A percentile compares a stretch with the other conserved stretches of the same genome.
Evolutionary conservation across 2,329 filamentous ascomycete genomes (phyloP).

Genomic region (Camillea tinctor): DNA sequence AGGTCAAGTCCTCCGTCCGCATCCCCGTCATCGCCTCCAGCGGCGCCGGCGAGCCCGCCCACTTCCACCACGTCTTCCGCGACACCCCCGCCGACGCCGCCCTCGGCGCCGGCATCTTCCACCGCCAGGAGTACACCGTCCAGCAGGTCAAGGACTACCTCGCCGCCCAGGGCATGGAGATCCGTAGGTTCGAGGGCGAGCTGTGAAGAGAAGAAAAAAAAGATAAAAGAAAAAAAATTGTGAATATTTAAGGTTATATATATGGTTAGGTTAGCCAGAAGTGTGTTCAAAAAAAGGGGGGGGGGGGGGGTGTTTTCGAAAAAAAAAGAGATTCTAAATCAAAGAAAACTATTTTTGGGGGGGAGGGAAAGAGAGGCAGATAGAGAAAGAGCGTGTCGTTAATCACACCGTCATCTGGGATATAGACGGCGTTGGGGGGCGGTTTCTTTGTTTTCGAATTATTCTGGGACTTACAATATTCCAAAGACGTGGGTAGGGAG

Average conservation of each 20-base stretch:
- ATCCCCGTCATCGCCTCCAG: slow-evolving; percentile 96
- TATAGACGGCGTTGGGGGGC: slow-evolving; percentile 19
- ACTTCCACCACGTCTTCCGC: slow-evolving; percentile 89
- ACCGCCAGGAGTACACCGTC: slow-evolving; percentile 92
- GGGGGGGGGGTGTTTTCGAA: too few species aligned
- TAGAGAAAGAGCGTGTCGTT: slow-evolving; percentile 5
- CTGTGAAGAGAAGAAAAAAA: slow-evolving; percentile 26
- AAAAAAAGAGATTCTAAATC: slow-evolving; percentile 11
- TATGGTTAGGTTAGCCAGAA: too few species aligned
- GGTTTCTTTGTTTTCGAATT: not conserved
- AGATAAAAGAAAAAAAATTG: too few species aligned
- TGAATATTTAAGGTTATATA: too few species aligned
- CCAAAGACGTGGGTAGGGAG: too few species aligned
- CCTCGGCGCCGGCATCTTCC: slow-evolving; percentile 95
- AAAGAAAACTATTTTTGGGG: slow-evolving; percentile 1
- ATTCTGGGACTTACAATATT: not conserved
- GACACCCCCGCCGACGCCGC: slow-evolving; percentile 88
- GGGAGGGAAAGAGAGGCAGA: not conserved
- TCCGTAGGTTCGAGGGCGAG: slow-evolving; percentile 73
- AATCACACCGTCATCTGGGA: slow-evolving; percentile 11
- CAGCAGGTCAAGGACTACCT: slow-evolving; percentile 88
- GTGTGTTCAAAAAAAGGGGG: too few species aligned
- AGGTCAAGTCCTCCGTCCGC: slow-evolving; percentile 81
- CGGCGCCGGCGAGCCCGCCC: slow-evolving; percentile 81
- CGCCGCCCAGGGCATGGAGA: slow-evolving; percentile 66